Percentiles rank a stretch among this genome's conserved stretches.
Evolutionary conservation across 2,329 filamentous ascomycete species (phyloP).

Genomic region (Pseudodiploospora longispora): DNA sequence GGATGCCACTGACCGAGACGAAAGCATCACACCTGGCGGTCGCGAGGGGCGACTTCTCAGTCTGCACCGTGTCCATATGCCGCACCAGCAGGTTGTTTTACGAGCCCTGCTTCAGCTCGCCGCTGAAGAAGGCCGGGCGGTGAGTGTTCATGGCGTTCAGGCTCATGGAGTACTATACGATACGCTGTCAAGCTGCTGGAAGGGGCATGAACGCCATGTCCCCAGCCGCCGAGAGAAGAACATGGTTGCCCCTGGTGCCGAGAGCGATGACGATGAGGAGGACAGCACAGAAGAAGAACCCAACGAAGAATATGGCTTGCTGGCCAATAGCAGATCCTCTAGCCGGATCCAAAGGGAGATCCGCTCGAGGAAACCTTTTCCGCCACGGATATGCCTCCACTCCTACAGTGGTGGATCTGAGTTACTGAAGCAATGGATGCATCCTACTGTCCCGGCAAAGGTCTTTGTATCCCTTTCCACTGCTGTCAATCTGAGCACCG

Average conservation of each 20-base stretch:
- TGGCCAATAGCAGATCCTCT: neutral
- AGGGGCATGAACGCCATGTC: conserved; percentile 57
- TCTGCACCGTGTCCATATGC: conserved; percentile 57
- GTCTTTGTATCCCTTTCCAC: conserved; percentile 86
- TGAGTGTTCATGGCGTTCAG: conserved; percentile 67
- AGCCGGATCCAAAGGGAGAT: neutral
- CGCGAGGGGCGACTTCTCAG: conserved; percentile 62
- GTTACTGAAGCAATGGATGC: conserved; percentile 68
- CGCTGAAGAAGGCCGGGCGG: conserved; percentile 55
- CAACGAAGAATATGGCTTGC: conserved; percentile 14
- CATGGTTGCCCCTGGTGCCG: conserved; percentile 37
- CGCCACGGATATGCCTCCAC: conserved; percentile 85
- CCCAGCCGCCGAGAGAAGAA: conserved; percentile 51
- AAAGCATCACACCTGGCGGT: conserved; percentile 55
- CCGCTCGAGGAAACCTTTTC: conserved; percentile 51
- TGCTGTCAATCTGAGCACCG: conserved; percentile 66
- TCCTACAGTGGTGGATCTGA: conserved; percentile 79
- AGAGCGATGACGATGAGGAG: conserved; percentile 34
- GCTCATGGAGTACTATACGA: conserved; percentile 66
- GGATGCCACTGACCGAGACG: conserved; percentile 17
- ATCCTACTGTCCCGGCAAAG: conserved; percentile 61
- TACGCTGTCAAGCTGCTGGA: conserved; percentile 57
- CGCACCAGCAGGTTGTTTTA: conserved; percentile 61
- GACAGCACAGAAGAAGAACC: conserved; percentile 18
- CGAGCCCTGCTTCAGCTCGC: conserved; percentile 63